A percentile compares a stretch with the other conserved stretches of the same genome.
Conservation (phyloP, 83 land plant species). For the Larix sibirica region DNA sequence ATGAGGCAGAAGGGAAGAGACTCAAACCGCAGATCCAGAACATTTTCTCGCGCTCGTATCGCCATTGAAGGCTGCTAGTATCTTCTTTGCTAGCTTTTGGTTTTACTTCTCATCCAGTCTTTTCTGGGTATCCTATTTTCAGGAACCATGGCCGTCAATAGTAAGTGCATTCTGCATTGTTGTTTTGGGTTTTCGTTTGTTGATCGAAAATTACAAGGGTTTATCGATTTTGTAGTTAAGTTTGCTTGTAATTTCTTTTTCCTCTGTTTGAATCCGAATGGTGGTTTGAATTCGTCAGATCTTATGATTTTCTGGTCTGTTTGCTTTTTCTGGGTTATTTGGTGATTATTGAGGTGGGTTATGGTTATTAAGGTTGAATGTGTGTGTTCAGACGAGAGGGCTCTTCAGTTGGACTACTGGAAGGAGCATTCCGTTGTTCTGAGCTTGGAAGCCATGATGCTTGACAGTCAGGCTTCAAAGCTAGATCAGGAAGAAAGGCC, state of each 20-base stretch:
- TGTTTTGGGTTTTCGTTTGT: neutral
- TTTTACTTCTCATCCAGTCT: no score
- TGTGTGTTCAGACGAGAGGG: conserved; percentile 55
- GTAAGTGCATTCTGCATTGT: neutral
- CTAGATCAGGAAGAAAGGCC: conserved; percentile 94
- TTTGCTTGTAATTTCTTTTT: no score
- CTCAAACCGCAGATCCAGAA: conserved; percentile 40
- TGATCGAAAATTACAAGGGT: no score
- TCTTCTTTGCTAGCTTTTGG: neutral
- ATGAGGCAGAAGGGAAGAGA: conserved; percentile 51
- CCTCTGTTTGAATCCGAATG: no score
- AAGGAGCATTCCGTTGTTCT: conserved; percentile 76
- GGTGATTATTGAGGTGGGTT: neutral
- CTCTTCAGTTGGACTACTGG: conserved; percentile 83
- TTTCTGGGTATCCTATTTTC: neutral
- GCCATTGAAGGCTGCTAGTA: conserved; percentile 44
- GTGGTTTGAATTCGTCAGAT: neutral
- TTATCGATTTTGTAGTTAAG: no score
- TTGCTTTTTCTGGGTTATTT: neutral
- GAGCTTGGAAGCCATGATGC: conserved; percentile 97
- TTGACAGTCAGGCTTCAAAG: conserved; percentile 84
- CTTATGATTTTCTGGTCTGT: neutral
- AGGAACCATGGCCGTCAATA: neutral
- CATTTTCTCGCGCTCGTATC: conserved; percentile 49
- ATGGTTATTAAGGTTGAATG: neutral